A percentile compares a stretch with the other conserved stretches of the same genome.
These are phyloP conservation scores for Diplocarpon mali DNA, from an alignment of 2,329 filamentous ascomycete species.

Conservation along the genomic window DNA sequence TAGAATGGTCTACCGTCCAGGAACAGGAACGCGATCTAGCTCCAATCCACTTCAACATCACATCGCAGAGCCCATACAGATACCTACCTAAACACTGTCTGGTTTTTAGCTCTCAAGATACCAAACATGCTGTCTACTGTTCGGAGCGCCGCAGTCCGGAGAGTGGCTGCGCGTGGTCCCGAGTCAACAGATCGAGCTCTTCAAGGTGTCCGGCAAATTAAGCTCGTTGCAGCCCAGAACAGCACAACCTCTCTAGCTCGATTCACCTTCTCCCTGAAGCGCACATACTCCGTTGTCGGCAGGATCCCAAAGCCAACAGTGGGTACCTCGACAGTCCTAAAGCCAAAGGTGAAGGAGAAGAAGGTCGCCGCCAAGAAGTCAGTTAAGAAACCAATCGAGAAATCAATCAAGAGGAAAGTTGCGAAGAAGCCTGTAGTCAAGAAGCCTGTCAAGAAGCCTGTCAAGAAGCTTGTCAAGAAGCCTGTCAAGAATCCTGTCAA, in stretches of 20 bases:
- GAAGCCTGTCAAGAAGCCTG: background rate
- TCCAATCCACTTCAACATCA: background rate
- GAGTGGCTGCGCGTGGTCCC: constrained; percentile 16
- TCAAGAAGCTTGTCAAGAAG: constrained; percentile 22
- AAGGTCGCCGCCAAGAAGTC: constrained; percentile 20
- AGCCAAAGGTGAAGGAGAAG: constrained; percentile 12
- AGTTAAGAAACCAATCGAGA: constrained; percentile 16
- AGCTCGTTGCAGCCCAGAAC: constrained; percentile 19
- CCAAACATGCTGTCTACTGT: constrained; percentile 26
- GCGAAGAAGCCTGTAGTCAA: background rate
- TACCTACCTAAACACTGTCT: background rate
- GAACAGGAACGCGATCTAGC: no score
- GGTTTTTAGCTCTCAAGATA: background rate
- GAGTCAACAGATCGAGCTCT: constrained; percentile 22
- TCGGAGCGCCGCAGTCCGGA: constrained; percentile 24
- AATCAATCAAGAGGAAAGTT: constrained; percentile 14
- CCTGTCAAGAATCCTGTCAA: background rate
- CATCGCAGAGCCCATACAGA: constrained; percentile 1
- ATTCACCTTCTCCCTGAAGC: constrained; percentile 2
- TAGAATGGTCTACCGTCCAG: no score
- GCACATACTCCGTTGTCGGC: constrained; percentile 21
- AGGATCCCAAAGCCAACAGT: constrained; percentile 15
- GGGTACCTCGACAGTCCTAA: constrained; percentile 19
- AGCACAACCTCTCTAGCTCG: constrained; percentile 8
- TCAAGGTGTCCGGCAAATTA: constrained; percentile 16